Evolutionary conservation across 371 early-diverging fungal species (phyloP), one percentile per base, ranked within the genome.

Genomic region (Fennellomyces sp.): DNA sequence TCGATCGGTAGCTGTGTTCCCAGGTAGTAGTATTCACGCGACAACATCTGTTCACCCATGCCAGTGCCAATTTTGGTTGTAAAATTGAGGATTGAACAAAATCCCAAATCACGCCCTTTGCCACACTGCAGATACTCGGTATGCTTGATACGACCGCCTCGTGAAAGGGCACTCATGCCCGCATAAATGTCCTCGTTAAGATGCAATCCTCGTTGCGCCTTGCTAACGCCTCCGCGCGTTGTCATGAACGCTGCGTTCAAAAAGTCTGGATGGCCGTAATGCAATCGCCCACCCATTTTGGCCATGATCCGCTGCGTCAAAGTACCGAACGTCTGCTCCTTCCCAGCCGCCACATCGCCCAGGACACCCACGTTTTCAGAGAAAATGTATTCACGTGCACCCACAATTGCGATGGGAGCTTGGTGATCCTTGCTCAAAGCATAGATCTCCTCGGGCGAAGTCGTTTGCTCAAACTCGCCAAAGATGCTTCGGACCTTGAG

Each of bases 161-260:
- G 81, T 51, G 80, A 75, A 51, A 93, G 78, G 12, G 94, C 93
- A 61, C 85, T 93, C 92, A 95, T 94, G 47, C 96, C 95, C 13
- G 94, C 94, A 66, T 90, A 94, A 58, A 95, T 94, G 71, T 95
- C 96, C 70, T 95, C 96, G 65, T 94, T 95, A 47, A 95, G 80
- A 68, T 93, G 93, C 36, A 95, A 76, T 10, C 94, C 94, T 62
- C 92, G 91, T 62, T 94, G 95, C 15, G 92, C 96, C 73, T 95
- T 95, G 54, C 91, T 88, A 21, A 94, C 88, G 33, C 88, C 94
- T 38, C 94, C 94, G 19, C 94, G 86, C 0, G 93, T 93, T 19
- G 88, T 86, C 95, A 94, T 93, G 64, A 87, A 95, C 25, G 89
- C 83, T 31, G 91, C 86, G 73, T 95, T 94, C 60, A 94, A 75